Base-by-base conservation (phyloP, 2,329 filamentous ascomycete genomes). In the Chalaropsis thielavioides region DNA sequence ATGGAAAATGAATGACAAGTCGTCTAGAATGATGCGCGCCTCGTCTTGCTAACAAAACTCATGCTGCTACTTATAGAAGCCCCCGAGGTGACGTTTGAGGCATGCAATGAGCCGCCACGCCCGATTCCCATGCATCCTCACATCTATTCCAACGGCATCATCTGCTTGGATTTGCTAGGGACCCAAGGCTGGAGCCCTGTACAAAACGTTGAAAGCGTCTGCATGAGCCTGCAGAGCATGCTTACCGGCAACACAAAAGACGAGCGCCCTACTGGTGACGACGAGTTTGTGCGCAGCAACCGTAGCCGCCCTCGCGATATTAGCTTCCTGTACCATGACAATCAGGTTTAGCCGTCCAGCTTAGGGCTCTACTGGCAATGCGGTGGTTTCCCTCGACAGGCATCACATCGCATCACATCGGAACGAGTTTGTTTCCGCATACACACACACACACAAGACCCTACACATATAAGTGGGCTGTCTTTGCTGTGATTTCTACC, bases 181-280 rank as follows among this genome's bases (percentile, higher is more conserved):
- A 80, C 83, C 10, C 86, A 90, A 68, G 94, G 94, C 65, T 99
- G 94, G 94, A 94, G 88, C 60, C 94, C 94, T 0, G 92, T 99
- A 0, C 94, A 99, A 73, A 96, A 92, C 67, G 94, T 96, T 8
- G 92, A 97, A 78, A 95, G 89, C 72, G 86, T 99, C 31, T 96
- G 91, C 78, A 94, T 99, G 83, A 95, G 90, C 75, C 83, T 99
- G 64, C 94, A 99, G 76, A 96, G 90, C 77, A 99, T 99, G 94
- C 76, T 99, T 72, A 96, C 94, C 1, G 91, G 92, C 68, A 99
- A 99, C 74, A 87, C 84, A 11, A 92, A 92, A 76, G 87, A 92
- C 71, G 92, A 97, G 76, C 81, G 94, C 41, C 94, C 94, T 0
- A 87, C 88, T 0, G 94, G 92, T 3, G 91, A 99, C 72, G 89